Conservation (phyloP, 306 rosid genomes). For the Sesbania bispinosa region DNA sequence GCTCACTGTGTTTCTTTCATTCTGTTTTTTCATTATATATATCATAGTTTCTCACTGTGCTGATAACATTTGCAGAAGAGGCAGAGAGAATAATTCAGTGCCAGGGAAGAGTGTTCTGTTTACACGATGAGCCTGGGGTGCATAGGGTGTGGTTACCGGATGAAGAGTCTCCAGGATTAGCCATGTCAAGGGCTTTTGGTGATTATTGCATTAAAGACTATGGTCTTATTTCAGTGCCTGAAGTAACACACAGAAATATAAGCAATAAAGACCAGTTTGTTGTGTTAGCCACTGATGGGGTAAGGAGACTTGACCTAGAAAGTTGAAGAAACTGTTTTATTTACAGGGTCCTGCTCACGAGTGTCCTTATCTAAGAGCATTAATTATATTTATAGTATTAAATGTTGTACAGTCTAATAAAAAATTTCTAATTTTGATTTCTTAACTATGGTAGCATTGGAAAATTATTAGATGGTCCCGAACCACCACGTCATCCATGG, state of each 20-base stretch:
- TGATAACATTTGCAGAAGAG: constrained; percentile 56
- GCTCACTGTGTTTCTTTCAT: not conserved
- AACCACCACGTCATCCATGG: no score
- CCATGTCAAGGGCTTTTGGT: constrained; percentile 95
- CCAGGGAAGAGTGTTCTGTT: constrained; percentile 74
- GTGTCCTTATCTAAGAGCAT: no score
- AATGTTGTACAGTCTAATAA: no score
- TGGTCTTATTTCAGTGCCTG: constrained; percentile 89
- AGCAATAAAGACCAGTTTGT: constrained; percentile 66
- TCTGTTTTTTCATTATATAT: not conserved
- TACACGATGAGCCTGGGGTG: constrained; percentile 81
- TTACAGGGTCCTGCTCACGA: no score
- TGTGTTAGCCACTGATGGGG: constrained; percentile 96
- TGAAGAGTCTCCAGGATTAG: constrained; percentile 70
- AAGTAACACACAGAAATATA: constrained; percentile 68
- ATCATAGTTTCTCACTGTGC: not conserved
- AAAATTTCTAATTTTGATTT: no score
- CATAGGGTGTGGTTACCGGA: constrained; percentile 82
- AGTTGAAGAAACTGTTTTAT: not conserved
- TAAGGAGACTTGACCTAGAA: constrained; percentile 22
- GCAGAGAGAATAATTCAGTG: constrained; percentile 80
- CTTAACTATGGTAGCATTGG: no score
- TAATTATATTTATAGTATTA: no score
- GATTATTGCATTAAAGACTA: constrained; percentile 73
- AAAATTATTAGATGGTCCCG: no score